Conservation (phyloP, 1,284 basidiomycete species). For the Phylloporus sp. region DNA sequence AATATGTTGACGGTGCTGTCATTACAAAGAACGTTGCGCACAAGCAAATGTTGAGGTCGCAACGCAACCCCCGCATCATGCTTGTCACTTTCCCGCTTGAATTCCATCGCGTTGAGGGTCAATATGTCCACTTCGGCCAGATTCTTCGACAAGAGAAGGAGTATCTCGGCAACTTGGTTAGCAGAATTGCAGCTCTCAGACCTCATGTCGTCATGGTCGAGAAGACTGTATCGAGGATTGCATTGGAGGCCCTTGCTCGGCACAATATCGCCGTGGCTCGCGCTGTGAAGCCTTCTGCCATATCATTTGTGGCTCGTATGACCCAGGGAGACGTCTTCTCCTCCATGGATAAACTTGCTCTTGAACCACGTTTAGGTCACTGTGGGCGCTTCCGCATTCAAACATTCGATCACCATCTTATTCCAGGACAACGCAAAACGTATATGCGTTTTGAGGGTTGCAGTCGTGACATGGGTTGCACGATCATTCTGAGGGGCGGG, state of each 20-base stretch:
- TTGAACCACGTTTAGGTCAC: constrained; percentile 91
- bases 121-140: constrained; percentile 94
- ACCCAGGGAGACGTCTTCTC: constrained; percentile 95
- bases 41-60: constrained; percentile 81
- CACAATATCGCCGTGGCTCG: constrained; percentile 92
- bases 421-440: constrained; percentile 91
- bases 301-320: constrained; percentile 90
- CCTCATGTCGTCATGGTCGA: constrained; percentile 95
- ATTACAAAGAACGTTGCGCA: constrained; percentile 99
- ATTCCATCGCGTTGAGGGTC: constrained; percentile 92
- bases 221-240: constrained; percentile 90
- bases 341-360: constrained; percentile 92
- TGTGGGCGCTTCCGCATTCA: constrained; percentile 90
- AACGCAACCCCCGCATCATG: constrained; percentile 90
- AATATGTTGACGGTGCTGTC: constrained; percentile 96
- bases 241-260: constrained; percentile 88
- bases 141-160: constrained; percentile 95
- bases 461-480: constrained; percentile 90
- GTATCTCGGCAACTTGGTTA: constrained; percentile 89
- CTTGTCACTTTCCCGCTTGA: constrained; percentile 95
- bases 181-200: constrained; percentile 87
- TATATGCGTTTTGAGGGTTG: constrained; percentile 98
- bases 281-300: constrained; percentile 87
- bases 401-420: constrained; percentile 92
- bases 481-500: constrained; percentile 92